These are phyloP conservation scores for Carex sylvatica DNA, from an alignment of 202 grass and related monocot genomes.

Conservation along the genomic window DNA sequence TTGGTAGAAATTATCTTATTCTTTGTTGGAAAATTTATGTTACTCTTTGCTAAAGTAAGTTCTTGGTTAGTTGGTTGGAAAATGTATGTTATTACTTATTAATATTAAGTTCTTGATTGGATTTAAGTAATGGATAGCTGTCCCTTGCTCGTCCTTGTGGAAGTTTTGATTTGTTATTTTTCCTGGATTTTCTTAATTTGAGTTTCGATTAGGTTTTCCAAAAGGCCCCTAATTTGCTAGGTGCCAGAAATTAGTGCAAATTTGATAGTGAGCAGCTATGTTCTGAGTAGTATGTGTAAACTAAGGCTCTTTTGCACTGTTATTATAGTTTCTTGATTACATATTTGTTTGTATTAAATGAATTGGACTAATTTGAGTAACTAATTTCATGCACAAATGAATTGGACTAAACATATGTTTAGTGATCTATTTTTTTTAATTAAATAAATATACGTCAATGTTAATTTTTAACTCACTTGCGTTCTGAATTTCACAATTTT, in stretches of 20 bases:
- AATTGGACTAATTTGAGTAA: not conserved
- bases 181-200: not conserved
- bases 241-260: not conserved
- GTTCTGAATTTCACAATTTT: constrained; percentile 4
- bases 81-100: not conserved
- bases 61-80: not conserved
- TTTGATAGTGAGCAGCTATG: not conserved
- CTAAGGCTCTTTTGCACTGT: not conserved
- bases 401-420: not conserved
- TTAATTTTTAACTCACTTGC: not conserved
- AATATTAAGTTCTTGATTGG: not conserved
- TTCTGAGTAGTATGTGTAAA: not conserved
- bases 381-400: not conserved
- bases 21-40: not conserved
- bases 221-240: not conserved
- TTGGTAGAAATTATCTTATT: not conserved
- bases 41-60: not conserved
- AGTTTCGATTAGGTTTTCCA: not conserved
- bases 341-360: not conserved
- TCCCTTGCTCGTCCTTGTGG: not conserved
- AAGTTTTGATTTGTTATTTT: not conserved
- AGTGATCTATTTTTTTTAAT: not conserved
- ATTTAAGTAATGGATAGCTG: not conserved
- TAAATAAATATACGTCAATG: not conserved
- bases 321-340: not conserved